Percentiles rank a stretch among this genome's conserved stretches.
These are phyloP conservation scores for Vigna nakashimae DNA, from an alignment of 306 rosid genomes.

Conservation along the genomic window DNA sequence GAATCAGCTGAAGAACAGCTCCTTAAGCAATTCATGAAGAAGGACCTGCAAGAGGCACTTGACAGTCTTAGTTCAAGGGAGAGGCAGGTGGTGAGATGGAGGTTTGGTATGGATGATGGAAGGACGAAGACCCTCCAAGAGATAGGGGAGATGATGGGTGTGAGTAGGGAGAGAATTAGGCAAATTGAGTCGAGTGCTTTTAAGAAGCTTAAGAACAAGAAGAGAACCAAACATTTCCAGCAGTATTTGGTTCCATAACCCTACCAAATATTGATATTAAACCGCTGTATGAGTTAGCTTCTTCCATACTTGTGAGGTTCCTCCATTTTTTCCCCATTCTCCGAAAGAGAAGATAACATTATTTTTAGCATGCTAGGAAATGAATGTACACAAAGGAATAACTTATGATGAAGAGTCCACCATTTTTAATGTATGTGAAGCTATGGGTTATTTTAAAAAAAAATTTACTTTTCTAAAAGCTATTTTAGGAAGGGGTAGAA, in stretches of 20 bases:
- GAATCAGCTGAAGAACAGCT: conserved; percentile 79
- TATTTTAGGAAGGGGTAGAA: not conserved
- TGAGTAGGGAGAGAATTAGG: conserved; percentile 94
- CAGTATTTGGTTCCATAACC: conserved; percentile 77
- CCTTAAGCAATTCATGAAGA: conserved; percentile 77
- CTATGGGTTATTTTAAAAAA: not conserved
- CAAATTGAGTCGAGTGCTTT: conserved; percentile 91
- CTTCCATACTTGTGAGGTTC: conserved; percentile 35
- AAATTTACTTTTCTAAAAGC: not conserved
- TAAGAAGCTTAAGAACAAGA: conserved; percentile 91
- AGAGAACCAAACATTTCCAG: conserved; percentile 83
- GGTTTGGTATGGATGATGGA: conserved; percentile 97
- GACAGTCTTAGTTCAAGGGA: conserved; percentile 86
- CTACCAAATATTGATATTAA: conserved; percentile 40
- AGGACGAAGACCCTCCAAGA: conserved; percentile 95
- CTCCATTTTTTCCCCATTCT: conserved; percentile 35
- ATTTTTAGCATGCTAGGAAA: conserved; percentile 50
- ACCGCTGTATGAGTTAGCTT: conserved; percentile 42
- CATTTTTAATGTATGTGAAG: conserved; percentile 40
- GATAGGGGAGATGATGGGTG: conserved; percentile 92
- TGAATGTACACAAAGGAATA: conserved; percentile 56
- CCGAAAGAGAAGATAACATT: conserved; percentile 30
- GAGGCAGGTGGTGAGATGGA: conserved; percentile 85
- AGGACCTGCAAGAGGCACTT: conserved; percentile 80
- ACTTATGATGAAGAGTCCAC: conserved; percentile 27